A percentile compares a stretch with the other conserved stretches of the same genome.
Evolutionary conservation across 192 early-diverging fungal genomes (phyloP).

Genomic region (Gamsiella multidivaricata): DNA sequence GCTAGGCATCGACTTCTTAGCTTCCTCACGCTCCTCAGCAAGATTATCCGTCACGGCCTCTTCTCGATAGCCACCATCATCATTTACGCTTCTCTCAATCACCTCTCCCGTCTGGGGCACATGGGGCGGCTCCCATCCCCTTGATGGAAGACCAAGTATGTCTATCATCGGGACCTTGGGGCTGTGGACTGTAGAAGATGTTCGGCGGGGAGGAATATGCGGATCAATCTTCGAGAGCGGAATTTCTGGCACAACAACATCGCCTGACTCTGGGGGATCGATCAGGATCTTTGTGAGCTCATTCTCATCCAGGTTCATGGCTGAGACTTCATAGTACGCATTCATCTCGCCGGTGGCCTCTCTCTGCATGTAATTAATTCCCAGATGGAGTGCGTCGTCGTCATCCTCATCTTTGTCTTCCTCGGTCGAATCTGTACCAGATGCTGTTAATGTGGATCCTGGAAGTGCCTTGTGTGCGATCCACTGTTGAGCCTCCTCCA

Average conservation of each 20-base stretch:
- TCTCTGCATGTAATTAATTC: conserved; percentile 18
- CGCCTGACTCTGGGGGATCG: conserved; percentile 14
- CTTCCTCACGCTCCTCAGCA: not conserved
- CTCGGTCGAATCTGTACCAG: conserved; percentile 49
- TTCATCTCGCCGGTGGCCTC: conserved; percentile 17
- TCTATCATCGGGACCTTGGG: conserved; percentile 1
- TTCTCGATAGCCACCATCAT: conserved; percentile 6
- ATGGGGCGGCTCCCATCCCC: not conserved
- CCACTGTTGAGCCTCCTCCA: conserved; percentile 47
- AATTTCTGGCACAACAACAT: not conserved
- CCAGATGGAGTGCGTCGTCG: conserved; percentile 9
- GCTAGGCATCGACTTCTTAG: not conserved
- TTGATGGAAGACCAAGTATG: not conserved
- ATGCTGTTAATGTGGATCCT: conserved; percentile 31
- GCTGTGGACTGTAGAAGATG: conserved; percentile 6
- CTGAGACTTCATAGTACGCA: conserved; percentile 28
- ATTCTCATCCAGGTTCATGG: conserved; percentile 19
- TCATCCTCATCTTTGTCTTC: conserved; percentile 33
- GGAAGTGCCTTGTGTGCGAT: conserved; percentile 42
- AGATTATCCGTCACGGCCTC: not conserved
- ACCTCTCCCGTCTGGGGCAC: not conserved
- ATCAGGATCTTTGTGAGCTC: conserved; percentile 36
- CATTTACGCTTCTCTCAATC: conserved; percentile 8
- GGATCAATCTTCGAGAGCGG: not conserved
- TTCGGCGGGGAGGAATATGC: not conserved